Conservation (phyloP, 1,284 basidiomycete species). For the Boletus albobrunnescens region DNA sequence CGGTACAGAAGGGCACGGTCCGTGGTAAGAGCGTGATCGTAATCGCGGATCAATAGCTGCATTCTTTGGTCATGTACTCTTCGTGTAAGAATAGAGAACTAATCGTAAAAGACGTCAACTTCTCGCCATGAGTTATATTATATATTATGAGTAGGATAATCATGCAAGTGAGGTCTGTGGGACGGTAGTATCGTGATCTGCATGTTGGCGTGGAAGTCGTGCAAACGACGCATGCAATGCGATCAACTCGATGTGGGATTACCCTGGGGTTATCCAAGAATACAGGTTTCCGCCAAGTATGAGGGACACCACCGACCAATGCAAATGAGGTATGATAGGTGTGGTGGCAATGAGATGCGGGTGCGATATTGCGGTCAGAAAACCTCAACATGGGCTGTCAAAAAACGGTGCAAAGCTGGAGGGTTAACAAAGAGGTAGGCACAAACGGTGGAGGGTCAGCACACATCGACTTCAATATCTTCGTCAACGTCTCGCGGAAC, state of each 20-base stretch:
- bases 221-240: constrained; percentile 4
- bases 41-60: constrained; percentile 9
- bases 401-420: constrained; percentile 1
- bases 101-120: constrained; percentile 1
- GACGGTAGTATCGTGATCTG: constrained; percentile 5
- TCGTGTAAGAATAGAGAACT: neutral
- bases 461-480: constrained; percentile 30
- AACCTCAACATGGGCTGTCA: constrained; percentile 1
- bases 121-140: constrained; percentile 14
- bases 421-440: neutral
- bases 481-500: constrained; percentile 21
- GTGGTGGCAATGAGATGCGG: constrained; percentile 16
- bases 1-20: constrained; percentile 9
- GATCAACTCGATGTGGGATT: constrained; percentile 1
- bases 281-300: constrained; percentile 9
- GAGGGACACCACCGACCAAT: constrained; percentile 8
- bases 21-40: constrained; percentile 3
- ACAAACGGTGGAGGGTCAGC: constrained; percentile 12
- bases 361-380: constrained; percentile 16
- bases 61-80: neutral
- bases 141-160: constrained; percentile 25
- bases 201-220: constrained; percentile 5
- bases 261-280: constrained; percentile 21
- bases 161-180: constrained; percentile 9
- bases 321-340: constrained; percentile 21